Conservation (phyloP, 148 eudicot genomes). For the Diospyros lotus region DNA sequence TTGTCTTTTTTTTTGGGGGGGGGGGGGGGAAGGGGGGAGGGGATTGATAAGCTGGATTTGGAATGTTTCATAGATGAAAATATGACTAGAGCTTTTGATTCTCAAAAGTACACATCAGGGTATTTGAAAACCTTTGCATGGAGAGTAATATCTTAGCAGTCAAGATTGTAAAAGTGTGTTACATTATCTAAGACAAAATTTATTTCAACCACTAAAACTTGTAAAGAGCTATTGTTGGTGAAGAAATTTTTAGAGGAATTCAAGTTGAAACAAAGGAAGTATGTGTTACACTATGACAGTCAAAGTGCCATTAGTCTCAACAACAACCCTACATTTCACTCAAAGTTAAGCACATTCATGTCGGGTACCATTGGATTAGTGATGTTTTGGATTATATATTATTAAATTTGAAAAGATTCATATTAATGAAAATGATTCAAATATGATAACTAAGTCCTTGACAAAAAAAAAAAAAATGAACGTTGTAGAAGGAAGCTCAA, state of each 20-base stretch:
- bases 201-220: not conserved
- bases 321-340: not conserved
- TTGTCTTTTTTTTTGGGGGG: not conserved
- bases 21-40: too few relatives aligned
- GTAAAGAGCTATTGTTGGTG: not conserved
- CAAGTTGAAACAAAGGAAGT: not conserved
- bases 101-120: not conserved
- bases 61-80: not conserved
- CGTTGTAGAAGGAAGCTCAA: too few relatives aligned
- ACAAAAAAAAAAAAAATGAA: too few relatives aligned
- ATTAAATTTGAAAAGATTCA: not conserved
- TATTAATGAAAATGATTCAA: not conserved
- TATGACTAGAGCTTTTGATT: not conserved
- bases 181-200: not conserved
- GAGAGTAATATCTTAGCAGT: not conserved
- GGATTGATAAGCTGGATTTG: not conserved
- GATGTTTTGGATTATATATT: not conserved
- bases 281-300: not conserved
- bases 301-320: not conserved
- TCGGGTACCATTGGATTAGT: not conserved
- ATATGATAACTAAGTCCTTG: too few relatives aligned
- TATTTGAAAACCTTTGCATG: not conserved
- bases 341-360: not conserved
- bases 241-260: not conserved
- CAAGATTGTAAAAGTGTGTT: not conserved